Evolutionary conservation across 148 eudicot species (phyloP), one percentile per base, ranked within the genome.

Genomic region (Pharnaceum exiguum): DNA sequence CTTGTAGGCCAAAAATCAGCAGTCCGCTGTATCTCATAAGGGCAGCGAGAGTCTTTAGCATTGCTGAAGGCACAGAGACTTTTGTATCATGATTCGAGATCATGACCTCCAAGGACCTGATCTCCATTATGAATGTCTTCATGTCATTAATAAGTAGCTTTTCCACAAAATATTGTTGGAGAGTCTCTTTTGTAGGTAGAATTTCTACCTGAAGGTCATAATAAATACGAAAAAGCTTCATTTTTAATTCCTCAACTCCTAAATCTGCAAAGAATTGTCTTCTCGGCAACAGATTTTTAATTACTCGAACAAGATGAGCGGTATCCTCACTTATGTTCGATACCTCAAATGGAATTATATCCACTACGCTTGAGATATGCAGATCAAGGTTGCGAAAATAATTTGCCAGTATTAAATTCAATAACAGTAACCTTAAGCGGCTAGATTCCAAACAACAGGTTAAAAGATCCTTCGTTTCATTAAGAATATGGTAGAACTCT

Each of bases 341-440:
- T 13, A 38, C 30, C 50, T 26, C 4, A 22, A n/a, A 29, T 26
- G 52, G 46, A 57, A 66, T 35, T 28, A 47, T 49, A 66, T 48
- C 37, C 36, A 36, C 21, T 10, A 57, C 15, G 19, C 62, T 46
- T 40, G 56, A 46, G 15, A 36, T 27, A n/a, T 48, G 47, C 7
- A 39, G 48, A 38, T 47, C 35, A 5, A 47, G 30, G 49, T 31
- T 15, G 29, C 38, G 46, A 49, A 49, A 50, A 62, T 47, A 57
- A 32, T 11, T 55, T 35, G 62, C 44, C 4, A 46, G 23, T 21
- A 37, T 65, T 24, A 28, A 36, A 37, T 65, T 37, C 21, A 27
- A 26, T 10, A 55, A 42, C 43, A 54, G 4, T 47, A 66, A 66
- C 12, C 30, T n/a, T 38, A 56, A 48, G 10, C 26, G 61, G 11